A percentile compares a stretch with the other conserved stretches of the same genome.
Conservation (phyloP, 1,139 yeast species). For the Candida smagusa region DNA sequence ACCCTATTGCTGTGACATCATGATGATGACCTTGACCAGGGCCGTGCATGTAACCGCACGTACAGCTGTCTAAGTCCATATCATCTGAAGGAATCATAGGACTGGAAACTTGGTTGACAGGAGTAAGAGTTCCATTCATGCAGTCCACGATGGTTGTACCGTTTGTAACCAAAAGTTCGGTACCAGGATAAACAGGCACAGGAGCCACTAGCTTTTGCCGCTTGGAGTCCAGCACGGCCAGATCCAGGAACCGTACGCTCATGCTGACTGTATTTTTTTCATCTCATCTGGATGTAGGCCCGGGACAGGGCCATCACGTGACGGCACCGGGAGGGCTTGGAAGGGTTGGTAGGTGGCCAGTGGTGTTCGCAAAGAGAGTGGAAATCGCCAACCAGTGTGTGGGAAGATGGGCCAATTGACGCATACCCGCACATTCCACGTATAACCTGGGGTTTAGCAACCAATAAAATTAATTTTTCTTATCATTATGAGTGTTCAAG, state of each 20-base stretch:
- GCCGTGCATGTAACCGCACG: slow-evolving; percentile 37
- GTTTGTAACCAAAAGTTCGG: slow-evolving; percentile 1
- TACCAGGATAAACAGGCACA: neutral
- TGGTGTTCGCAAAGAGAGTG: no score
- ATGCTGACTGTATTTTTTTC: neutral
- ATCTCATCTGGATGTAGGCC: neutral
- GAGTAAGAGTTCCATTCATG: slow-evolving; percentile 11
- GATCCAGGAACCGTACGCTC: neutral
- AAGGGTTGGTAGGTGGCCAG: no score
- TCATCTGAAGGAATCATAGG: neutral
- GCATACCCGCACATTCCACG: no score
- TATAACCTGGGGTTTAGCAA: no score
- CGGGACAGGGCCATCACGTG: no score
- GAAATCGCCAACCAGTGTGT: no score
- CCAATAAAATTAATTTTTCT: no score
- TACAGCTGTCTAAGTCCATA: slow-evolving; percentile 17
- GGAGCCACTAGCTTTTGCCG: slow-evolving; percentile 1
- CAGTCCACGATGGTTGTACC: slow-evolving; percentile 10
- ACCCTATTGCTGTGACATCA: slow-evolving; percentile 31
- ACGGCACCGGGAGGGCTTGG: no score
- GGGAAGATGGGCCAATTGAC: no score
- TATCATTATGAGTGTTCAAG: neutral
- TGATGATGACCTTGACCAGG: slow-evolving; percentile 30
- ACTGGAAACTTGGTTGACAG: neutral
- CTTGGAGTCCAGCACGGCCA: neutral